Percentiles rank a stretch among this genome's conserved stretches.
Conservation (phyloP, 495 filamentous ascomycete species). For the Chaetomidium leptoderma region DNA sequence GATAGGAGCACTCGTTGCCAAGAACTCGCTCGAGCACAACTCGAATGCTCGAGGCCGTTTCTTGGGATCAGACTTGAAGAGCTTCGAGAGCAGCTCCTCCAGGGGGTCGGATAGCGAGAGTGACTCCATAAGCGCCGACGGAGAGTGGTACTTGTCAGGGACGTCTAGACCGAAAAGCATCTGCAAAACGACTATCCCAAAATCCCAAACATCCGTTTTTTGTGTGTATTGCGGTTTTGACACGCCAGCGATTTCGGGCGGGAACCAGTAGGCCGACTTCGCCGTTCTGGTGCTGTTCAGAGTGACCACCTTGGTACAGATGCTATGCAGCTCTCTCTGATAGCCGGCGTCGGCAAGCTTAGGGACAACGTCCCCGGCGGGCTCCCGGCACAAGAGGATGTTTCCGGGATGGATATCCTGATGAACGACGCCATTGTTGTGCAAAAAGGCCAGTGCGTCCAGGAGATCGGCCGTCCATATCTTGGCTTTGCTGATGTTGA, state of each 20-base stretch:
- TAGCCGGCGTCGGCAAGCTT: conserved; percentile 69
- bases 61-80: conserved; percentile 77
- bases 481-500: conserved; percentile 67
- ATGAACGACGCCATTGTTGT: conserved; percentile 76
- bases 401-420: conserved; percentile 71
- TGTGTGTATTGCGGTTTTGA: conserved; percentile 57
- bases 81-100: conserved; percentile 70
- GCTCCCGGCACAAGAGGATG: conserved; percentile 61
- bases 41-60: conserved; percentile 88
- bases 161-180: conserved; percentile 88
- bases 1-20: conserved; percentile 57
- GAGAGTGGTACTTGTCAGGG: conserved; percentile 71
- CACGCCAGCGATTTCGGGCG: conserved; percentile 68
- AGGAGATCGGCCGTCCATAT: conserved; percentile 88
- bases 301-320: conserved; percentile 45
- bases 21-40: conserved; percentile 81
- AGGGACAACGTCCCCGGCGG: conserved; percentile 55
- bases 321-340: conserved; percentile 56
- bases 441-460: conserved; percentile 80
- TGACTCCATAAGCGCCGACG: conserved; percentile 61
- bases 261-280: conserved; percentile 75
- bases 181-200: conserved; percentile 83
- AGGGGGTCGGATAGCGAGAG: conserved; percentile 64
- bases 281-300: conserved; percentile 52
- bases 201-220: conserved; percentile 92